These are phyloP conservation scores for Brassica incana DNA, from an alignment of 345 rosid genomes.

Conservation along the genomic window DNA sequence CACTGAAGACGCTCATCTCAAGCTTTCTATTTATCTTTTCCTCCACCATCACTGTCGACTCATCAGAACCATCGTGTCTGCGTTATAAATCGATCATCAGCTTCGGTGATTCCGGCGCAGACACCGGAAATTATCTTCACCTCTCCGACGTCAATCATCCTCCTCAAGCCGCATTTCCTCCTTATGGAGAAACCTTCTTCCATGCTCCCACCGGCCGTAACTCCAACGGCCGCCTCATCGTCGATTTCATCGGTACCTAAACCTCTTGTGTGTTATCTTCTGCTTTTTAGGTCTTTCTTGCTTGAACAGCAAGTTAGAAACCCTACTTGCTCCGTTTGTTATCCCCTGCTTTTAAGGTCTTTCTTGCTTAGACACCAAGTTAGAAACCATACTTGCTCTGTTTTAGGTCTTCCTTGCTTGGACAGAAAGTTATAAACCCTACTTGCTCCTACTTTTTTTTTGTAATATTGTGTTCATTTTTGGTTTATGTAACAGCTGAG, in stretches of 20 bases:
- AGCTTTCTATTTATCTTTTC: conserved; percentile 13
- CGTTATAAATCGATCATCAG: conserved; percentile 45
- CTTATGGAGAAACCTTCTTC: conserved; percentile 52
- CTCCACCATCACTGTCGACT: conserved; percentile 2
- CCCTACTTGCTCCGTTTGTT: neutral
- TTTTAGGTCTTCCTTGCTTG: conserved; percentile 8
- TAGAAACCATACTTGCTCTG: neutral
- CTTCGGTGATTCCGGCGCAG: conserved; percentile 62
- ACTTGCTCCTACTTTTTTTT: neutral
- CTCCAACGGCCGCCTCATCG: conserved; percentile 54
- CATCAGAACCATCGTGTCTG: conserved; percentile 5
- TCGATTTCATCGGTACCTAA: conserved; percentile 53
- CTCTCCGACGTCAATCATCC: conserved; percentile 13
- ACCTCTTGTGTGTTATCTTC: neutral
- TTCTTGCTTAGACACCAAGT: conserved; percentile 9
- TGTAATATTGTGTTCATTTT: neutral
- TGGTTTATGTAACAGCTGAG: conserved; percentile 40
- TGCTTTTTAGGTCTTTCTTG: neutral
- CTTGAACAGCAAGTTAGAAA: neutral
- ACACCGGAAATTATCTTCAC: conserved; percentile 45
- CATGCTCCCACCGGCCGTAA: conserved; percentile 47
- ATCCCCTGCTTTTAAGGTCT: neutral
- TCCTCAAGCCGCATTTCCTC: conserved; percentile 38
- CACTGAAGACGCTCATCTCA: conserved; percentile 16
- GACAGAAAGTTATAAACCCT: neutral